These are phyloP conservation scores for Diaporthe helianthi DNA, from an alignment of 2,329 filamentous ascomycete species.

Conservation along the genomic window DNA sequence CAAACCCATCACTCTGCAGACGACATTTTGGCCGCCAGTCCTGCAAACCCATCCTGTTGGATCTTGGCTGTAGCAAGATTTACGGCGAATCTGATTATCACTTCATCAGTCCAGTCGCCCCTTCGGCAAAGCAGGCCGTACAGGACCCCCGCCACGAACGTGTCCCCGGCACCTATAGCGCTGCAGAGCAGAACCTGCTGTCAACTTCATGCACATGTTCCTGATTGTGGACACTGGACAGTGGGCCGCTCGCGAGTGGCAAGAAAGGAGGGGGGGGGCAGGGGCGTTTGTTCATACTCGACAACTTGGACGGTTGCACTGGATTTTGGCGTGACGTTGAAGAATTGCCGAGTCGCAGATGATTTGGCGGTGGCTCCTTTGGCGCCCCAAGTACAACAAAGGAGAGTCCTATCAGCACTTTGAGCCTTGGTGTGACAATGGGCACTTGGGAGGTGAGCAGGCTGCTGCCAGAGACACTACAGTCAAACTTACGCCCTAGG, in stretches of 20 bases:
- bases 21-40: conserved; percentile 47
- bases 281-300: conserved; percentile 58
- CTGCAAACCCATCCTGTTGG: conserved; percentile 68
- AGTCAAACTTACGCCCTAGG: conserved; percentile 52
- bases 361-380: conserved; percentile 55
- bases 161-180: conserved; percentile 77
- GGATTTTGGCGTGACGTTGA: conserved; percentile 38
- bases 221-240: conserved; percentile 7
- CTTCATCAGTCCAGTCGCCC: conserved; percentile 55
- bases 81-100: conserved; percentile 63
- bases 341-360: conserved; percentile 41
- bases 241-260: not conserved
- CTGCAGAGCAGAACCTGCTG: conserved; percentile 50
- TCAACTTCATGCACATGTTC: conserved; percentile 20
- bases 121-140: conserved; percentile 63
- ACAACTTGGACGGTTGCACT: conserved; percentile 54
- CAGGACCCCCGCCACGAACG: conserved; percentile 75
- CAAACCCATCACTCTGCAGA: conserved; percentile 29
- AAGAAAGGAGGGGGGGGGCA: not conserved
- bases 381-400: conserved; percentile 54
- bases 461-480: not conserved
- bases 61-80: conserved; percentile 73
- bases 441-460: not conserved
- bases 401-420: conserved; percentile 43
- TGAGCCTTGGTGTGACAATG: conserved; percentile 15